Evolutionary conservation across 331 rosid genomes (phyloP), one percentile per base, ranked within the genome.

Genomic region (Quercus phellos): DNA sequence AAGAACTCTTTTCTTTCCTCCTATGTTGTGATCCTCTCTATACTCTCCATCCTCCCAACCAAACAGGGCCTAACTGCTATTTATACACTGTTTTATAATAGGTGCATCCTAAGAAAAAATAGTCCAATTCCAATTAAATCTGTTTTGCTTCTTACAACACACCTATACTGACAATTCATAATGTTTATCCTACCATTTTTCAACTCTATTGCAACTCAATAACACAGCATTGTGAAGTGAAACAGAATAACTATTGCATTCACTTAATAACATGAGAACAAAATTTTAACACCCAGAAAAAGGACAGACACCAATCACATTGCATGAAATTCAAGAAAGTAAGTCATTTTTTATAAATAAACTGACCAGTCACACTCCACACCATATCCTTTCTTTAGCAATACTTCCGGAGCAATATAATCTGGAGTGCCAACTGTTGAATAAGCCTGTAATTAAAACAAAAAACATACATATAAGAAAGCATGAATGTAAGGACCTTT

Each of bases 391-490:
- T 87, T 92, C 84, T 92, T 92, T 79, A 94, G 80, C 83, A 94
- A 81, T 74, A 94, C 97, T 84, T 94, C 98, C 0, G 97, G 98
- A 82, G 98, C 97, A 66, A 94, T 94, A 77, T 94, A 92, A 79
- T 94, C 98, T 10, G 98, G 98, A 24, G 98, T 94, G 79, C 97
- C 98, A 21, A 92, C 98, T 16, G 96, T 94, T 51, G 98, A 94
- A 85, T 61, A 94, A 59, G 98, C 98, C 97, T 94, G 85, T 59
- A 81, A 85, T 43, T 19, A 81, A 80, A 76, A 56, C 27, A 80
- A 81, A 82, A 81, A 16, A 70, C 22, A 71, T 34, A 56, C 63
- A 71, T 18, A 51, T 58, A 74, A 73, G 81, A 81, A 76, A 70
- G 68, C 46, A 81, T 76, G 67, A 51, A 63, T 26, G 66, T 42